Evolutionary conservation across 495 filamentous ascomycete species (phyloP), one percentile per base, ranked within the genome.

Genomic region (Eremomyces bilateralis): DNA sequence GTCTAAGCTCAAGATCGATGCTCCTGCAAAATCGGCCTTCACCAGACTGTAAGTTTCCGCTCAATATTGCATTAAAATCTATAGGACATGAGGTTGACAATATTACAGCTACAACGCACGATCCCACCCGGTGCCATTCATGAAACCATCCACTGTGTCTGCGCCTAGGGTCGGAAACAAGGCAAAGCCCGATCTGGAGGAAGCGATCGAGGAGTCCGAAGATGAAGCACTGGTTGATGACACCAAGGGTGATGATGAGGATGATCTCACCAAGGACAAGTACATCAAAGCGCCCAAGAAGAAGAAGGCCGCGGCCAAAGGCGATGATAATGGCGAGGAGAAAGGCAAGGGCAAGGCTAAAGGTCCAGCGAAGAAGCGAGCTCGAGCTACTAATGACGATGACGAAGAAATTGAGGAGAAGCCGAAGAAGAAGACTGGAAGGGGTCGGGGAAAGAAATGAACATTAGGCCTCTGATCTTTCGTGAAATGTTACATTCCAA

Each of bases 121-220:
- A 51, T 76, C 78, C 1, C 88, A 99, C 48, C 90, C 85, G 0
- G 55, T 95, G 31, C 83, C 88, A 3, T 99, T 92, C 60, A 92
- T 94, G 71, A 93, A 92, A 56, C 78, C 83, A 5, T 77, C 67
- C 54, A 74, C 62, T 44, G 68, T 90, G 15, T 47, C 71, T 5
- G 73, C 61, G 5, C 59, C 79, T 15, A 77, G 81, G 41, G 61
- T 64, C 33, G 53, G 59, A 36, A 56, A 64, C 33, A 85, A 76
- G 56, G 81, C 80, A 31, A 73, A 73, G 37, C 88, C 88, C 0
- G 88, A 99, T 58, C 65, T 99, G 31, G 88, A 99, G 53, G 88
- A 99, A 53, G 85, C 82, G 16, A 73, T 95, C 29, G 80, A 93
- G 22, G 90, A 88, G 43, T 84, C 80, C 11, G 85, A 92, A 32